Evolutionary conservation across 1,284 basidiomycete genomes (phyloP).

Genomic region (Ustilago tritici): DNA sequence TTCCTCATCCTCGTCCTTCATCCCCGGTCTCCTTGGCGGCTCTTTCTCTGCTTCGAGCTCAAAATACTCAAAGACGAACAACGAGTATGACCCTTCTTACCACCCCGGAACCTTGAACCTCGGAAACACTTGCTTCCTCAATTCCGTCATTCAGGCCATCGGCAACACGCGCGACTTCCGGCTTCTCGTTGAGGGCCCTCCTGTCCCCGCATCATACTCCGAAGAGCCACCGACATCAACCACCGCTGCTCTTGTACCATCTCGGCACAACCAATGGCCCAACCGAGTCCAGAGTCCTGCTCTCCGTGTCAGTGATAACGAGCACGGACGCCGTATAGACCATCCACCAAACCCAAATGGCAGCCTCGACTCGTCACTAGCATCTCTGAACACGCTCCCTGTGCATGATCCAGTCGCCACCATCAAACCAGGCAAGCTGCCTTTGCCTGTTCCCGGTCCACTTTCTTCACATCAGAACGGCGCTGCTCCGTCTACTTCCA

Average conservation of each 20-base stretch:
- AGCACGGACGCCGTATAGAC: slow-evolving; percentile 49
- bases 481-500: not conserved
- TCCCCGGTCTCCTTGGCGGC: slow-evolving; percentile 73
- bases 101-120: slow-evolving; percentile 81
- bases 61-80: slow-evolving; percentile 74
- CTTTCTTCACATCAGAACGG: slow-evolving; percentile 1
- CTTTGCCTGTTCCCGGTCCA: slow-evolving; percentile 9
- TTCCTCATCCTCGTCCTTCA: slow-evolving; percentile 6
- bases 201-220: slow-evolving; percentile 5
- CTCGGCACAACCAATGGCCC: slow-evolving; percentile 35
- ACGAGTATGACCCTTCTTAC: slow-evolving; percentile 60
- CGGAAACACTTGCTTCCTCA: slow-evolving; percentile 93
- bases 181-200: slow-evolving; percentile 73
- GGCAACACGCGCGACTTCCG: slow-evolving; percentile 77
- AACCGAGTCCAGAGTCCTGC: slow-evolving; percentile 54
- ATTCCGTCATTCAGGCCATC: slow-evolving; percentile 83
- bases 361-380: slow-evolving; percentile 33
- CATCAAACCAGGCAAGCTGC: slow-evolving; percentile 29
- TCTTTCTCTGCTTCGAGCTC: slow-evolving; percentile 86
- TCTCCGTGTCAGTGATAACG: slow-evolving; percentile 48
- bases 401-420: slow-evolving; percentile 36
- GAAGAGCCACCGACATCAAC: slow-evolving; percentile 14
- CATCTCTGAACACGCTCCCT: slow-evolving; percentile 30
- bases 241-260: not conserved
- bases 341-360: slow-evolving; percentile 26